Conservation (phyloP, 352 stramenopile genomes). For the Phytophthora hybrid region DNA sequence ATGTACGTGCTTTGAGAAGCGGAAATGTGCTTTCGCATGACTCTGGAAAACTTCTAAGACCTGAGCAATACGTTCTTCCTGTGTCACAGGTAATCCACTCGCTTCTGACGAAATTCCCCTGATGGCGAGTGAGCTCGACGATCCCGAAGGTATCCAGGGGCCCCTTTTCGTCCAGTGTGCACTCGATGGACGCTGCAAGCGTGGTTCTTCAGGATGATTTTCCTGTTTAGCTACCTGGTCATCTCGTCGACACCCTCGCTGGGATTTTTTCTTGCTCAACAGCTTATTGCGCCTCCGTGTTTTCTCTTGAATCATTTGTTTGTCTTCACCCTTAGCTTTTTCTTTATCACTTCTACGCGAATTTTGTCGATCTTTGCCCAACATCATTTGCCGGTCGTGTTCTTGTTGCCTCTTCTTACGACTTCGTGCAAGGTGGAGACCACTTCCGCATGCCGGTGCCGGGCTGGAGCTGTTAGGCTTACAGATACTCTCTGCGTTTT, state of each 20-base stretch:
- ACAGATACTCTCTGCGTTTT: conserved; percentile 12
- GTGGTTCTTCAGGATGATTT: not conserved
- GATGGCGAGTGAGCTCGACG: conserved; percentile 14
- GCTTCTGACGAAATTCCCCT: conserved; percentile 4
- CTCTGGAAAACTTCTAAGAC: conserved; percentile 24
- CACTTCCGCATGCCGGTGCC: conserved; percentile 43
- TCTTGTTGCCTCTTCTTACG: conserved; percentile 40
- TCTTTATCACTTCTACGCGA: conserved; percentile 2
- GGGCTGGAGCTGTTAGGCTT: conserved; percentile 4
- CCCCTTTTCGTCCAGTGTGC: conserved; percentile 8
- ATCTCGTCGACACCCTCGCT: not conserved
- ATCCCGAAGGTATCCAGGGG: conserved; percentile 22
- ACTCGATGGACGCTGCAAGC: conserved; percentile 11
- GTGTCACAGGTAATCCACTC: conserved; percentile 3
- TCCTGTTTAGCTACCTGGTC: conserved; percentile 3
- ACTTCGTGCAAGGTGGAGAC: conserved; percentile 45
- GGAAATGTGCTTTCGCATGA: conserved; percentile 18
- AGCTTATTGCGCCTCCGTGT: conserved; percentile 24
- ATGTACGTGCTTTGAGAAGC: conserved; percentile 16
- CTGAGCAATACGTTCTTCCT: conserved; percentile 26
- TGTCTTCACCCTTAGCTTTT: conserved; percentile 11
- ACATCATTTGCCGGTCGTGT: conserved; percentile 38
- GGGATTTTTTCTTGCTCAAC: conserved; percentile 19
- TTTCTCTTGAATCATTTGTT: conserved; percentile 17
- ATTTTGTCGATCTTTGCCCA: conserved; percentile 18